phyloP scores from a whole-genome alignment of 129 eudicot species.

The Logfia minima region DNA sequence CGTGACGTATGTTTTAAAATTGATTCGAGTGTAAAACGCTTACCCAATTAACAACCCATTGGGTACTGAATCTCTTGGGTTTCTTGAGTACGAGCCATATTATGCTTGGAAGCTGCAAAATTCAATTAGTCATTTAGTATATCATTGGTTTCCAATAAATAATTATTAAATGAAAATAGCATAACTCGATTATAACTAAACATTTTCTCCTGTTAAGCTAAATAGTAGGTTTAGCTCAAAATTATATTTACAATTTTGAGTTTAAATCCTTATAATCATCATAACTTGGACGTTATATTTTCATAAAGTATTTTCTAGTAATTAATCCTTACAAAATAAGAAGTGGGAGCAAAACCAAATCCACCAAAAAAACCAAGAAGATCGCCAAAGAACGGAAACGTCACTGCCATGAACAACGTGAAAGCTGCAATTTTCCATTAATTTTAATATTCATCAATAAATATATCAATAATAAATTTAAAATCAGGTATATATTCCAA shows the following conservation, averaged over 20 bases:
- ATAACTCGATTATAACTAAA: no score
- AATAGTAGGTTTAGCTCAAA: no score
- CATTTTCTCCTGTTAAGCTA: not conserved
- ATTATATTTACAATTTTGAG: not conserved
- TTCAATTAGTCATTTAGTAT: not conserved
- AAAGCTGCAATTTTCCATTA: constrained; percentile 52
- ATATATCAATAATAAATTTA: not conserved
- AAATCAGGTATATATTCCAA: not conserved
- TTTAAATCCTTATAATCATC: not conserved
- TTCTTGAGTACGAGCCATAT: constrained; percentile 81
- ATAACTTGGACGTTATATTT: not conserved
- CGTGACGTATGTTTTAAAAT: not conserved
- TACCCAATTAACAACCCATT: constrained; percentile 91
- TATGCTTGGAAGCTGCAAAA: constrained; percentile 81
- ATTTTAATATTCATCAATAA: not conserved
- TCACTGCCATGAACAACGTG: constrained; percentile 76
- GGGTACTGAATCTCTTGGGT: constrained; percentile 67
- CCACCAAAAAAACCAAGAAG: constrained; percentile 99
- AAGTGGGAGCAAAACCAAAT: constrained; percentile 94
- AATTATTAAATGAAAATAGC: no score
- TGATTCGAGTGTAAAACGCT: constrained; percentile 15
- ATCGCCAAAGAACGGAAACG: constrained; percentile 96
- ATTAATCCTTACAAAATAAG: constrained; percentile 69
- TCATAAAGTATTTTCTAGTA: not conserved
- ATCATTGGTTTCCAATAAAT: not conserved